Conservation (phyloP, 2,329 filamentous ascomycete genomes). For the Botryotinia narcissicola region DNA sequence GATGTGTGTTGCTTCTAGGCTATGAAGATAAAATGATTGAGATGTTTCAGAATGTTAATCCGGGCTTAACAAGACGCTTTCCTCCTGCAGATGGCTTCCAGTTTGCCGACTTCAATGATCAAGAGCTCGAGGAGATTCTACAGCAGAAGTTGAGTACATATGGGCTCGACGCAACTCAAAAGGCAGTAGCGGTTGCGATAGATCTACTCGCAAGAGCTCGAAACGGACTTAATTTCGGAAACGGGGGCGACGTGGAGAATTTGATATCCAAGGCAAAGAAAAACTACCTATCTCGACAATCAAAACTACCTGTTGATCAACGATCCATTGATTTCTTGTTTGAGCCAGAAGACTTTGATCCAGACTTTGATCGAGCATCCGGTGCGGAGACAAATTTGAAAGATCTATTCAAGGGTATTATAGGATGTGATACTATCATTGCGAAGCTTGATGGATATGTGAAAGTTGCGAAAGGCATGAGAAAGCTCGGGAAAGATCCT, state of each 20-base stretch:
- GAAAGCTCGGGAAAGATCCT: slow-evolving; percentile 47
- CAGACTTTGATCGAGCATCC: slow-evolving; percentile 48
- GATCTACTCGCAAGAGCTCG: slow-evolving; percentile 60
- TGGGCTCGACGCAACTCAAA: slow-evolving; percentile 50
- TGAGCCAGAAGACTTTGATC: slow-evolving; percentile 50
- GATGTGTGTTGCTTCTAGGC: slow-evolving; percentile 68
- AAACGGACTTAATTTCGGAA: slow-evolving; percentile 66
- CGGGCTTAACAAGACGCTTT: slow-evolving; percentile 65
- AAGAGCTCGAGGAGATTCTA: slow-evolving; percentile 58
- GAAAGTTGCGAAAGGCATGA: slow-evolving; percentile 46
- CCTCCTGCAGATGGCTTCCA: slow-evolving; percentile 60
- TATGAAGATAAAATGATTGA: slow-evolving; percentile 67
- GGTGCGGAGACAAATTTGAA: slow-evolving; percentile 44
- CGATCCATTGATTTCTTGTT: slow-evolving; percentile 31
- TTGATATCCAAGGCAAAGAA: slow-evolving; percentile 54
- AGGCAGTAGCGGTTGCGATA: slow-evolving; percentile 53
- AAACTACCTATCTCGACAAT: slow-evolving; percentile 32
- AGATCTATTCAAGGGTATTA: slow-evolving; percentile 48
- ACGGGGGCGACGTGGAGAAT: slow-evolving; percentile 73
- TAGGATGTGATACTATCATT: slow-evolving; percentile 53
- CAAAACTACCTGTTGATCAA: slow-evolving; percentile 21
- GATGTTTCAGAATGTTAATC: slow-evolving; percentile 74
- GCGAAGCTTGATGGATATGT: slow-evolving; percentile 49
- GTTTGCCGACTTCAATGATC: slow-evolving; percentile 66
- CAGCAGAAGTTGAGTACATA: slow-evolving; percentile 59